These are phyloP conservation scores for Fistulifera pelliculosa DNA, from an alignment of 108 stramenopile species.

Conservation along the genomic window DNA sequence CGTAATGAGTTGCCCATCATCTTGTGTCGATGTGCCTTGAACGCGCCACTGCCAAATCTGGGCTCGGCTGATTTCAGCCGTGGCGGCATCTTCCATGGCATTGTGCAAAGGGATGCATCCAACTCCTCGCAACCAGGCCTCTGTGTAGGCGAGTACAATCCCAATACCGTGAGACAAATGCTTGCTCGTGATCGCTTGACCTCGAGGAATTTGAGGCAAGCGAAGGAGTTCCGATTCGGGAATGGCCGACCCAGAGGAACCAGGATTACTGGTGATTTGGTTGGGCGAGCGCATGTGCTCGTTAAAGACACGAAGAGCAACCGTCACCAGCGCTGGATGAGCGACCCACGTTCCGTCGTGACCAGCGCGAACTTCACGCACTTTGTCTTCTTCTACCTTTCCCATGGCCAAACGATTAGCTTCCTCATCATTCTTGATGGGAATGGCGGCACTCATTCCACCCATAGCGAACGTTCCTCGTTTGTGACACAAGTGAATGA, in stretches of 20 bases:
- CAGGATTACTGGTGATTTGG: slow-evolving; percentile 64
- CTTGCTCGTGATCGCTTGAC: slow-evolving; percentile 60
- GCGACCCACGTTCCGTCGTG: slow-evolving; percentile 96
- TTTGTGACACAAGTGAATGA: slow-evolving; percentile 90
- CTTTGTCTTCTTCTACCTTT: slow-evolving; percentile 77
- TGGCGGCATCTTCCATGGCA: slow-evolving; percentile 94
- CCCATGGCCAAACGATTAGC: slow-evolving; percentile 74
- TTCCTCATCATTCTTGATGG: slow-evolving; percentile 76
- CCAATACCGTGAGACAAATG: slow-evolving; percentile 71
- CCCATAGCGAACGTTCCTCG: slow-evolving; percentile 94
- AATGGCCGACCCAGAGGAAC: slow-evolving; percentile 39
- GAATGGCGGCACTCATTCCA: slow-evolving; percentile 90
- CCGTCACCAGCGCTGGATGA: slow-evolving; percentile 84
- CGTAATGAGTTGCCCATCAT: slow-evolving; percentile 58
- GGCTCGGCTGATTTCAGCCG: slow-evolving; percentile 90
- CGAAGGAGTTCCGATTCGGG: slow-evolving; percentile 58
- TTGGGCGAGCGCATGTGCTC: slow-evolving; percentile 82
- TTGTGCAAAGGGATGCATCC: slow-evolving; percentile 90
- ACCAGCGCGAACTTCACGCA: slow-evolving; percentile 82
- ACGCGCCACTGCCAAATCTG: slow-evolving; percentile 87
- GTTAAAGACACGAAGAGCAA: slow-evolving; percentile 83
- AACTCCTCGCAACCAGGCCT: slow-evolving; percentile 88
- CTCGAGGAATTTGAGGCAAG: slow-evolving; percentile 47
- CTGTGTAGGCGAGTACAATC: slow-evolving; percentile 86
- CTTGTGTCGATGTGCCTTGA: slow-evolving; percentile 61